Evolutionary conservation across 768 basidiomycete species (phyloP), one percentile per base, ranked within the genome.

Genomic region (Naganishia antarctica): DNA sequence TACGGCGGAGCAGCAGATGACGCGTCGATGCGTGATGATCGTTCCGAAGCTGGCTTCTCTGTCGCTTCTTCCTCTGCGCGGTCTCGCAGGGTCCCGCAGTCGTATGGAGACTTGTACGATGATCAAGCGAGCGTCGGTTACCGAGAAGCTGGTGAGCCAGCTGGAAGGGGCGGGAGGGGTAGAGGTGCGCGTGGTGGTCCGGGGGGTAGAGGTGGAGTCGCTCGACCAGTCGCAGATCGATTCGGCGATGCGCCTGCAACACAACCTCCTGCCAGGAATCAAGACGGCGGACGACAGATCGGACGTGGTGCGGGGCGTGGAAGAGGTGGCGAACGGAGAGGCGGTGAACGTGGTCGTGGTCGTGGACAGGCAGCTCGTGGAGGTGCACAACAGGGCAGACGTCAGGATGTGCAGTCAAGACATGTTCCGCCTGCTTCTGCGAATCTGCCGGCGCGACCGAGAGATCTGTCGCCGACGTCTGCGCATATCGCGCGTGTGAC

Each of bases 321-420:
- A 15, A 28, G 65, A 46, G 44, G 45, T n/a, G n/a, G n/a, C n/a
- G n/a, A n/a, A n/a, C n/a, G n/a, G n/a, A n/a, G n/a, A 4, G 21
- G 31, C 18, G 65, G 67, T 58, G 40, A 63, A 23, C 63, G 62
- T 31, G 43, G 65, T 44, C 64, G 69, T 26, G 45, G 66, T 59
- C 68, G 67, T 32, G 61, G 66, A 47, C 64, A 61, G 48, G 37
- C 50, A 31, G 64, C 68, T 11, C 32, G 62, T 5, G 61, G 53
- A 23, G 63, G 48, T 18, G 62, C 46, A 29, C 48, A 43, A 7
- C 50, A 46, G 26, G 37, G 62, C 0, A 44, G 62, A 53, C 48
- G 62, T 16, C 62, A 50, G 23, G 62, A 50, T 37, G 32, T 21
- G 15, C 40, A 13, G 3, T 28, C 16, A 40, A 11, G 46, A 37